phyloP scores from a whole-genome alignment of 371 early-diverging fungal species.

The Mortierella sp. region DNA sequence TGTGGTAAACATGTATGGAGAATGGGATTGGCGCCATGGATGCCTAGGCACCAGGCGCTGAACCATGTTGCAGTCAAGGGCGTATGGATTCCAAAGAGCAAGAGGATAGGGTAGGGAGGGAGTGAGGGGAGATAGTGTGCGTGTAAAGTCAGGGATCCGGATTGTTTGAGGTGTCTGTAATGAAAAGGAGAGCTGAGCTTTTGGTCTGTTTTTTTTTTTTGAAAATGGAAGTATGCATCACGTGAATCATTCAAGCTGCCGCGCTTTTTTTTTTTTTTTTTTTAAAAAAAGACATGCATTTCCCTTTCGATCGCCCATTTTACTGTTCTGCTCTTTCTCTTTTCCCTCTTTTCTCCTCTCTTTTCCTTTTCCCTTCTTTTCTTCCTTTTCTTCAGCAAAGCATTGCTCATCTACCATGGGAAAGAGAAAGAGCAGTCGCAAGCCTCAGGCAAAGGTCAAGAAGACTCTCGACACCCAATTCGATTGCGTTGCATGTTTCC shows the following conservation, averaged over 20 bases:
- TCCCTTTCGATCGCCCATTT: too few species aligned
- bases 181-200: not conserved
- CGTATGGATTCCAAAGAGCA: not conserved
- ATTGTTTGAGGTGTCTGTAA: too few species aligned
- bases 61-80: constrained; percentile 13
- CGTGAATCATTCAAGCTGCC: not conserved
- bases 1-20: not conserved
- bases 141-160: too few species aligned
- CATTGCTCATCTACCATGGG: constrained; percentile 69
- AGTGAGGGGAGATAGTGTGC: too few species aligned
- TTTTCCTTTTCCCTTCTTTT: not conserved
- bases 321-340: not conserved
- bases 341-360: not conserved
- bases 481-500: constrained; percentile 93
- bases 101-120: not conserved
- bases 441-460: constrained; percentile 78
- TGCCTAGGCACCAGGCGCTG: constrained; percentile 40
- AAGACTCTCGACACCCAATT: constrained; percentile 84
- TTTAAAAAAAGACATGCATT: too few species aligned
- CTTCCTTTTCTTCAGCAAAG: not conserved
- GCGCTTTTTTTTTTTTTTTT: not conserved
- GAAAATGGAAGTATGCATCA: not conserved
- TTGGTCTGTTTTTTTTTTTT: not conserved
- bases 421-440: constrained; percentile 87
- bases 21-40: constrained; percentile 33